These are phyloP conservation scores for Candida patagonica DNA, from an alignment of 805 yeast species.

Conservation along the genomic window DNA sequence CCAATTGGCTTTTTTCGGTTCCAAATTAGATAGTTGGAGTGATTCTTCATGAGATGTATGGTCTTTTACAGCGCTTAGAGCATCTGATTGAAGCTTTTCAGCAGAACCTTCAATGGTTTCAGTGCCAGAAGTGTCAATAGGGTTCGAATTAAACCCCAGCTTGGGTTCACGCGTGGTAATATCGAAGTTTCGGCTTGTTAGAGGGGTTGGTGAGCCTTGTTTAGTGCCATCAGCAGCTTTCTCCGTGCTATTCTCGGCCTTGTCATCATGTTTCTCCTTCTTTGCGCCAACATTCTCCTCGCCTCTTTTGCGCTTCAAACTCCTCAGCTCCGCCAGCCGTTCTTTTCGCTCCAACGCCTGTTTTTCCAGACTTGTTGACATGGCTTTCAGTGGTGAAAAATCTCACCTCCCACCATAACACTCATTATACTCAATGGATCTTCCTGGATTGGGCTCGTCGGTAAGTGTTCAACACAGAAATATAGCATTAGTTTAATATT, in stretches of 20 bases:
- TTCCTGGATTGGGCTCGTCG: constrained; percentile 2
- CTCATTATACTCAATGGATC: neutral
- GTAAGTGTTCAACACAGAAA: neutral
- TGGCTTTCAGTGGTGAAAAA: constrained; percentile 1
- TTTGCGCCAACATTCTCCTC: constrained; percentile 1
- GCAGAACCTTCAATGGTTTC: constrained; percentile 33
- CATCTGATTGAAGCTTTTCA: constrained; percentile 22
- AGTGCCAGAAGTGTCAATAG: constrained; percentile 19
- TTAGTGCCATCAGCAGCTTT: neutral
- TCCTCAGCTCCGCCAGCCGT: constrained; percentile 25
- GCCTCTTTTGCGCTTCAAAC: constrained; percentile 18
- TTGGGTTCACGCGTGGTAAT: constrained; percentile 19
- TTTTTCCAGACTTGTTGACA: constrained; percentile 17
- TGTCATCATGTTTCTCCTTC: neutral
- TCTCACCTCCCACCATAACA: neutral
- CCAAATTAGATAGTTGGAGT: constrained; percentile 18
- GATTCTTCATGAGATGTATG: constrained; percentile 9
- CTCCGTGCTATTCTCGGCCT: neutral
- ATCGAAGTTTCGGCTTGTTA: constrained; percentile 28
- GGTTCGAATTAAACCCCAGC: constrained; percentile 23
- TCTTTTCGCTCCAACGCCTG: constrained; percentile 26
- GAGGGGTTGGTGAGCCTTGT: constrained; percentile 3
- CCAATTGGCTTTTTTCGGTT: constrained; percentile 25
- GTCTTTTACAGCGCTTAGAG: constrained; percentile 19
- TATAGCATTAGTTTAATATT: too few relatives aligned